Conservation (phyloP, 306 rosid genomes). For the Sphenostylis stenocarpa region DNA sequence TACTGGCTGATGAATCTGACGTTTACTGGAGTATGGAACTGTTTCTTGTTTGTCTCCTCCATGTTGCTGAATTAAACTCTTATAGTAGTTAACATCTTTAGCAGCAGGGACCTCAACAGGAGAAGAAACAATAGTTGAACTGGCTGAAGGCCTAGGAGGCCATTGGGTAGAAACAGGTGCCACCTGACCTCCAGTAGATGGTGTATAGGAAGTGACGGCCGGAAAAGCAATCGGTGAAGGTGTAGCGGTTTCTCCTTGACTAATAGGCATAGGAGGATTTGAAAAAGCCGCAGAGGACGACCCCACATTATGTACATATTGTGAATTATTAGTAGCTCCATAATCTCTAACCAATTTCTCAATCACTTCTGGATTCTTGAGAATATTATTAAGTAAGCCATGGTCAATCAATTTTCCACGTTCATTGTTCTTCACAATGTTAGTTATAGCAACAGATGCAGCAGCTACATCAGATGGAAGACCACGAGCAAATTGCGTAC, state of each 20-base stretch:
- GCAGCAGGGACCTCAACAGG: slow-evolving; percentile 50
- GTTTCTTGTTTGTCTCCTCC: slow-evolving; percentile 83
- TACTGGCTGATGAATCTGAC: slow-evolving; percentile 45
- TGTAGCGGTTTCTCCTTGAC: slow-evolving; percentile 38
- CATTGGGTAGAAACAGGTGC: slow-evolving; percentile 47
- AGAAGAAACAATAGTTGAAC: slow-evolving; percentile 45
- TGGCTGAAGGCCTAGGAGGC: slow-evolving; percentile 35
- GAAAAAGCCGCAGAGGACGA: slow-evolving; percentile 44
- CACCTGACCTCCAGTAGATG: slow-evolving; percentile 40
- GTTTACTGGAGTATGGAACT: slow-evolving; percentile 44
- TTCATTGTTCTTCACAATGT: slow-evolving; percentile 61
- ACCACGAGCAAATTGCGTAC: slow-evolving; percentile 33
- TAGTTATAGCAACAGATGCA: slow-evolving; percentile 64
- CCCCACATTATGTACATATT: slow-evolving; percentile 39
- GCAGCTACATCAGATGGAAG: slow-evolving; percentile 63
- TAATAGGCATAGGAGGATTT: slow-evolving; percentile 40
- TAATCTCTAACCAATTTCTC: slow-evolving; percentile 72
- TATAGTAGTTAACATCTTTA: slow-evolving; percentile 75
- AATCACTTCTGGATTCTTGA: slow-evolving; percentile 73
- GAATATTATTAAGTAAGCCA: slow-evolving; percentile 69
- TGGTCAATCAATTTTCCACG: slow-evolving; percentile 69
- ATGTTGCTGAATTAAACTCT: slow-evolving; percentile 93
- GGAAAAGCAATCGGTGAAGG: slow-evolving; percentile 39
- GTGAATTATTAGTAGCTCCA: slow-evolving; percentile 43
- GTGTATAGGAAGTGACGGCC: slow-evolving; percentile 44